Base-by-base conservation (phyloP, 768 basidiomycete genomes). In the Hortiboletus flavorubellus region DNA sequence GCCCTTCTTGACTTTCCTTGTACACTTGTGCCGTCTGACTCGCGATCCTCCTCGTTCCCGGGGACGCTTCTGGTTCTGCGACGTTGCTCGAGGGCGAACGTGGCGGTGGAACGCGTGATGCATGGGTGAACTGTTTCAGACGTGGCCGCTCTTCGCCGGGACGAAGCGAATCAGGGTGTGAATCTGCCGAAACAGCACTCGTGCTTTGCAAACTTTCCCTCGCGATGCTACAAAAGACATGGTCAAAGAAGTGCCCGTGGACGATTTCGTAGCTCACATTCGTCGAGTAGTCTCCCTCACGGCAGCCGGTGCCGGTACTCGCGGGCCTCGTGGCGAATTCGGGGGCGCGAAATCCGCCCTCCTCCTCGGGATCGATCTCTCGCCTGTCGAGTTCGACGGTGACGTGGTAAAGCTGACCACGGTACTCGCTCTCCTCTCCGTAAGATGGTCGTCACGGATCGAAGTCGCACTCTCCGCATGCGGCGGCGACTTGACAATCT, bases 261-360 rank as follows among this genome's bases (percentile, higher is more conserved):
- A 29, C 1, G 38, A 15, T 21, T 9, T 8, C 6, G 43, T 15
- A 9, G 5, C 64, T 61, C 39, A 72, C 67, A 60, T 68, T 51
- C 55, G 62, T 41, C 58, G 65, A 56, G 41, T 42, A 37, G 67
- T 68, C 43, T 66, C 67, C 46, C 46, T 60, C 37, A 63, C 52
- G 11, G 51, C 61, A 2, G 62, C 66, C 21, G 59, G 61, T 2
- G 52, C 56, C 12, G 59, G 68, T 23, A 50, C 52, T n/a, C 65
- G 64, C 18, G 69, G 63, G 6, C 79, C 64, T 69, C 73, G 51
- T 65, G 73, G 77, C n/a, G 76, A 69, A 62, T 75, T 76, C 8
- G 84, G 81, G n/a, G 81, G 80, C 10, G 75, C 83, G 64, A 89
- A 89, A 70, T 89, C 88, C 0, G 84, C 78, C 56, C 87, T 77